Base-by-base conservation (phyloP, 1,139 yeast genomes). In the Magnusiomyces tetraspermus region DNA sequence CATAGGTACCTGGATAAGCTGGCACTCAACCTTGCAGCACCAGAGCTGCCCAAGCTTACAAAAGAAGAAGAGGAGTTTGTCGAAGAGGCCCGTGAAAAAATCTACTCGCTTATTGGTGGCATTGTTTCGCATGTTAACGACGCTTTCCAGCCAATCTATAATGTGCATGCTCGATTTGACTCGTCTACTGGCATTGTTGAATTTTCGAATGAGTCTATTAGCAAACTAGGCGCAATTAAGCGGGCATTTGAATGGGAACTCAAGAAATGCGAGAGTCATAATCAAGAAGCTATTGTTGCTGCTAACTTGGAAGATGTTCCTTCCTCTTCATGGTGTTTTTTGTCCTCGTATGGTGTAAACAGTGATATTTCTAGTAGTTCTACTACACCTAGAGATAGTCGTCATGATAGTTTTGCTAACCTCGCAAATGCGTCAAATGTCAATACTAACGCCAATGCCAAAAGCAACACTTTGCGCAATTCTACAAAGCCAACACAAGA, bases 121-220 rank as follows among this genome's bases (percentile, higher is more conserved):
- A 77, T 86, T 55, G 83, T 89, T 52, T 83, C 89, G 41, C 92
- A 89, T 65, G 80, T 90, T 54, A 89, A 90, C 67, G 94, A 85
- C 40, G 71, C 84, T 28, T 87, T 81, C 64, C 77, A 78, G 19
- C 71, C 50, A 11, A 33, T 71, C 24, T 79, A 76, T 50, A 84
- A 83, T 31, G 75, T 89, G 8, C 96, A 88, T 67, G 96, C 97
- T 1, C 79, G 85, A 26, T 74, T 86, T 51, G 78, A 83, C 53
- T 79, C 83, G 57, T 78, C 80, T 58, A 79, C 40, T 21, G 36
- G 59, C 23, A 58, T 54, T 46, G 59, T 64, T 4, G 57, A 60
- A 19, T 61, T 64, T 40, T 55, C 61, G 10, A 59, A 60, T 46
- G 59, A 60, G 31, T 50, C 56, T 37, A 50, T 58, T 38, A 51